Evolutionary conservation across 1,139 yeast genomes (phyloP).

Genomic region (Trichomonascaceae sp.): DNA sequence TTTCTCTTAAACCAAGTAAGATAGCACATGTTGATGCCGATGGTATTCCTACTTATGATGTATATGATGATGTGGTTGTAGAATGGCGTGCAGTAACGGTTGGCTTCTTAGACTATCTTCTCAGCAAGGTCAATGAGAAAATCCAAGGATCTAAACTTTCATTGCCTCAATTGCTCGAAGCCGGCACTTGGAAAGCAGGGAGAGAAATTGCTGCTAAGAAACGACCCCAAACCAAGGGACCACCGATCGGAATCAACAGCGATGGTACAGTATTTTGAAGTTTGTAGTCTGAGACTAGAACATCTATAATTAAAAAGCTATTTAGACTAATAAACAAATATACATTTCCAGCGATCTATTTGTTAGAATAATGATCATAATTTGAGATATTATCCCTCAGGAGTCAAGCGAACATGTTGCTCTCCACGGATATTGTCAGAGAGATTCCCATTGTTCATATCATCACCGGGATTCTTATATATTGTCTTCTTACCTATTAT

Average conservation of each 20-base stretch:
- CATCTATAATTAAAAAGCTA: neutral
- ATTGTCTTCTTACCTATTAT: neutral
- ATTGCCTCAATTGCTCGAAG: slow-evolving; percentile 52
- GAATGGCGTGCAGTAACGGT: slow-evolving; percentile 60
- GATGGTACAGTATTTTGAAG: slow-evolving; percentile 53
- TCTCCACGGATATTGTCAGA: slow-evolving; percentile 34
- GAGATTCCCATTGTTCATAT: slow-evolving; percentile 34
- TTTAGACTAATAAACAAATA: neutral
- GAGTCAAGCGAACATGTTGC: slow-evolving; percentile 24
- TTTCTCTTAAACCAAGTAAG: slow-evolving; percentile 40
- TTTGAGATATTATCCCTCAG: slow-evolving; percentile 18
- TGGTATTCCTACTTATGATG: slow-evolving; percentile 44
- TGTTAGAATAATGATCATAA: slow-evolving; percentile 4
- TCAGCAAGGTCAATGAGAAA: slow-evolving; percentile 42
- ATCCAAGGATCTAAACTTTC: slow-evolving; percentile 32
- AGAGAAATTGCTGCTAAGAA: slow-evolving; percentile 46
- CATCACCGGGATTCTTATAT: slow-evolving; percentile 19
- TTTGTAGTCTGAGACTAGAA: neutral
- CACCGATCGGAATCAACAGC: slow-evolving; percentile 51
- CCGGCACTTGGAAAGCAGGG: slow-evolving; percentile 62
- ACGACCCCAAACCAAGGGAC: slow-evolving; percentile 47
- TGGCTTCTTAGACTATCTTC: slow-evolving; percentile 45
- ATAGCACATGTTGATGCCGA: slow-evolving; percentile 35
- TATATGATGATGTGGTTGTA: slow-evolving; percentile 52
- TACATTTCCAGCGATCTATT: neutral